These are phyloP conservation scores for Thermothelomyces thermophilus DNA, from an alignment of 2,329 filamentous ascomycete genomes.

Conservation along the genomic window DNA sequence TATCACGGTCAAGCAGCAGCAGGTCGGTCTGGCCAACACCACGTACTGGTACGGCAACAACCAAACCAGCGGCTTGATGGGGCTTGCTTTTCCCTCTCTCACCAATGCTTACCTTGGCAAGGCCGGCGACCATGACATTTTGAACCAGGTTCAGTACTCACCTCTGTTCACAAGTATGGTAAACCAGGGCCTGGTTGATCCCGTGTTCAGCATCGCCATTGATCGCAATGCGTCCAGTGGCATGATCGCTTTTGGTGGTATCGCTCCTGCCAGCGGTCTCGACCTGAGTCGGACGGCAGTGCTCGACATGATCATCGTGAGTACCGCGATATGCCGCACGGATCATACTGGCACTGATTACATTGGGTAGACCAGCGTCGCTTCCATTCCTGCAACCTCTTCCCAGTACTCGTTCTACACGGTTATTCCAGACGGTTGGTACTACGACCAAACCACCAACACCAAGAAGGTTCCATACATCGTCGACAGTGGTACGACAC, in stretches of 20 bases:
- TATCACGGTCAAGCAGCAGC: constrained; percentile 38
- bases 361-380: constrained; percentile 38
- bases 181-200: constrained; percentile 38
- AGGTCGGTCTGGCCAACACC: constrained; percentile 42
- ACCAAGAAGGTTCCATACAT: constrained; percentile 42
- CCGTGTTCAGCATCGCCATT: constrained; percentile 43
- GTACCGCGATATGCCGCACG: not conserved
- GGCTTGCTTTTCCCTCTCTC: constrained; percentile 44
- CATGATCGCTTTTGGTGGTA: constrained; percentile 41
- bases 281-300: constrained; percentile 27
- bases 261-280: constrained; percentile 33
- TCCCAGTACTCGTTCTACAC: constrained; percentile 48
- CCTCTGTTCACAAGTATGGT: constrained; percentile 46
- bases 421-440: constrained; percentile 43
- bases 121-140: constrained; percentile 33
- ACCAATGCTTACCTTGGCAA: constrained; percentile 42
- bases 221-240: constrained; percentile 41
- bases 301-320: constrained; percentile 29
- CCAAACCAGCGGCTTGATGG: constrained; percentile 44
- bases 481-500: constrained; percentile 46
- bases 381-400: constrained; percentile 30
- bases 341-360: not conserved
- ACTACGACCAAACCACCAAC: constrained; percentile 38
- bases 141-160: constrained; percentile 38
- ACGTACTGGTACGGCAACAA: constrained; percentile 49